These are phyloP conservation scores for Yamagishiella unicocca DNA, from an alignment of 139 green algal species.

Conservation along the genomic window DNA sequence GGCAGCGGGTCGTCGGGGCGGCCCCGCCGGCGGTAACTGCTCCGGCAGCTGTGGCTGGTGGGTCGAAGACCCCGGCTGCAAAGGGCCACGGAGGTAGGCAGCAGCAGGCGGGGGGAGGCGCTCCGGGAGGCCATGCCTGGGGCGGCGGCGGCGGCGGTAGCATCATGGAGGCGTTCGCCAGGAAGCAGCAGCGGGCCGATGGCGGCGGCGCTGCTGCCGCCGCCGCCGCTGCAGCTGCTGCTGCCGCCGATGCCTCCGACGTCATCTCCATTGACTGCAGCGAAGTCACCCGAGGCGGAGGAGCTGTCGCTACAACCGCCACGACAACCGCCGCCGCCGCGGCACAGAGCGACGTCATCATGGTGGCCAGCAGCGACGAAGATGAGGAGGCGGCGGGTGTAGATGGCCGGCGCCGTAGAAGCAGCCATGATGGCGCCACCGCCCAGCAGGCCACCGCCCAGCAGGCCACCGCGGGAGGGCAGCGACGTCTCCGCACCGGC, in stretches of 20 bases:
- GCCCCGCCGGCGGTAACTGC: background rate
- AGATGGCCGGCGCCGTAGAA: no score
- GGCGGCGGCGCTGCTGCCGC: background rate
- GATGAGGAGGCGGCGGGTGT: background rate
- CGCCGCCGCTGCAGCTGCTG: background rate
- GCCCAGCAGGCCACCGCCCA: no score
- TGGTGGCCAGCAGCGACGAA: background rate
- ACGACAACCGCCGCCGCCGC: background rate
- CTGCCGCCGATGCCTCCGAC: background rate
- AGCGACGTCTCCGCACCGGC: no score
- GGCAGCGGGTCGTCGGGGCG: background rate
- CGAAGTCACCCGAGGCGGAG: background rate
- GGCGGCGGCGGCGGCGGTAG: background rate
- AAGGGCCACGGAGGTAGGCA: background rate
- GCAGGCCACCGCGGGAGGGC: no score
- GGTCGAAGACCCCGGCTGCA: no score
- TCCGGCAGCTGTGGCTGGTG: background rate
- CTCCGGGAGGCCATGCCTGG: background rate
- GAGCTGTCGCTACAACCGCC: background rate
- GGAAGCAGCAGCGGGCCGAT: background rate
- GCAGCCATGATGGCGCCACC: no score
- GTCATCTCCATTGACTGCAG: slow-evolving; percentile 17
- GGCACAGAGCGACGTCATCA: background rate
- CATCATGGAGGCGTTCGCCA: slow-evolving; percentile 18
- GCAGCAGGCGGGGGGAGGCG: background rate